These are phyloP conservation scores for Carex arenaria DNA, from an alignment of 202 grass and related monocot species.

Conservation along the genomic window DNA sequence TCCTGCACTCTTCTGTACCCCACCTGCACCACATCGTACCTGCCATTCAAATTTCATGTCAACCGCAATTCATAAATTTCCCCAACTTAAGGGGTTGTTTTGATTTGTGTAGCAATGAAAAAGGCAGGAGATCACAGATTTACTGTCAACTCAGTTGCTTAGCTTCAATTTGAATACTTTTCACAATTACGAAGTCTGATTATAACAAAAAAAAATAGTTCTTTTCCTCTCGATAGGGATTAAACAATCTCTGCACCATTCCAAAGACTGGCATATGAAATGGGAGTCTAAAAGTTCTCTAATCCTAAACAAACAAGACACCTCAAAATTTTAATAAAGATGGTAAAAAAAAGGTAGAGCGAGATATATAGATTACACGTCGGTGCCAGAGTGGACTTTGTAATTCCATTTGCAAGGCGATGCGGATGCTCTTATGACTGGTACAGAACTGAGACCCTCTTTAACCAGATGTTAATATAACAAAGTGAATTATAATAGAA, in stretches of 20 bases:
- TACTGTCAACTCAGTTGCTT: not conserved
- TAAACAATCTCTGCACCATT: not conserved
- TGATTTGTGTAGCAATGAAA: not conserved
- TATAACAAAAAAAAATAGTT: not conserved
- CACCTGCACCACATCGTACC: conserved; percentile 68
- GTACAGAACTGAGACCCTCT: no score
- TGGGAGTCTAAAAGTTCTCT: not conserved
- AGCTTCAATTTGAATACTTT: not conserved
- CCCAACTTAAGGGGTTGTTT: not conserved
- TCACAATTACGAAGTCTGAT: not conserved
- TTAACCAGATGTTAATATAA: no score
- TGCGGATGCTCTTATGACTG: no score
- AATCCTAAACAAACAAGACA: not conserved
- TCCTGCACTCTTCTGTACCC: conserved; percentile 91
- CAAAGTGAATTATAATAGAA: no score
- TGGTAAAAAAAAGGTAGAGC: not conserved
- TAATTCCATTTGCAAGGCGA: no score
- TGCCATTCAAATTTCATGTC: conserved; percentile 2
- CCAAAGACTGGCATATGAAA: not conserved
- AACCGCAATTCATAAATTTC: not conserved
- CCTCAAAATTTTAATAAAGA: not conserved
- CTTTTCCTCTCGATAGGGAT: not conserved
- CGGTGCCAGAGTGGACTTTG: no score
- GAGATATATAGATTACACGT: no score
- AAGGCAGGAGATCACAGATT: not conserved